Evolutionary conservation across 2,329 filamentous ascomycete genomes (phyloP), one percentile per base, ranked within the genome.

Genomic region (Diaporthe amygdali): DNA sequence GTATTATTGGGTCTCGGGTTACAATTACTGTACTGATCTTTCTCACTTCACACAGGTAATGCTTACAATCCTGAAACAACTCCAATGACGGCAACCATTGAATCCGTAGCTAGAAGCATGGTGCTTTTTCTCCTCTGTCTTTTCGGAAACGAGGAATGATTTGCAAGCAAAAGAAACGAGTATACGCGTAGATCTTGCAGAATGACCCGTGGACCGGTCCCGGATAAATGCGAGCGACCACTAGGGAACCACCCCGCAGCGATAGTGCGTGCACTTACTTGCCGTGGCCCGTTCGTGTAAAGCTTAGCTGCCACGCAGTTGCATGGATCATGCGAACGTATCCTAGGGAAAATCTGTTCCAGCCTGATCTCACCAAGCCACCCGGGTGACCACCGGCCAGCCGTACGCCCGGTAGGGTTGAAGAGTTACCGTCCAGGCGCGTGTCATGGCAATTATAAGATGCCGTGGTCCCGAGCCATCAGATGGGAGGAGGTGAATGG

Each of bases 161-260:
- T 54, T 22, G 27, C 51, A 32, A 27, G 15, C 51, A n/a, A 3
- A 14, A n/a, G n/a, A 32, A 54, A 12, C 2, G 27, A n/a, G n/a
- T n/a, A n/a, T n/a, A n/a, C n/a, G n/a, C n/a, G n/a, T n/a, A 54
- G 30, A 5, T 15, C 46, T 49, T 12, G 2, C 46, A 49, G 10
- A 49, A 49, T 14, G 41, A n/a, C n/a, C n/a, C n/a, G n/a, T n/a
- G n/a, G n/a, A n/a, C n/a, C n/a, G n/a, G n/a, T n/a, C n/a, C n/a
- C 47, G 64, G 64, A 9, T 67, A 67, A 67, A 67, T 55, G 49
- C 41, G 32, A 37, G 17, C 37, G 64, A 22, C 64, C 64, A 67
- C 44, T 68, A 54, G 46, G 34, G 25, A 51, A n/a, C 41, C 27
- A 67, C 25, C 61, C 41, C 30, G 52, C 27, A 22, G 14, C 25